These are phyloP conservation scores for Acephala macrosclerotiorum DNA, from an alignment of 2,329 filamentous ascomycete species.

Conservation along the genomic window DNA sequence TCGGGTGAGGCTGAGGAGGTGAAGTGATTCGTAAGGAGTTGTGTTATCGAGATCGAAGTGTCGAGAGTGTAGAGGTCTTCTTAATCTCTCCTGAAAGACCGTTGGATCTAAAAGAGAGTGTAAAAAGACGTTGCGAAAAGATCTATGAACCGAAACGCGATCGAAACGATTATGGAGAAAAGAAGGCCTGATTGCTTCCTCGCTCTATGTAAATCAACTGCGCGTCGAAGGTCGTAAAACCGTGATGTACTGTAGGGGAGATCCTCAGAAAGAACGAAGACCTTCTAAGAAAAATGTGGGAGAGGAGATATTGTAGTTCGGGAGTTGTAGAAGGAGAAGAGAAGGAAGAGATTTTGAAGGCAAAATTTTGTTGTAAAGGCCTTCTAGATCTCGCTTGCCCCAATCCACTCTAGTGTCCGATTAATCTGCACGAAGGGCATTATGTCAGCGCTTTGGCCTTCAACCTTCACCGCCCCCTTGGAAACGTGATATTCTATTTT, in stretches of 20 bases:
- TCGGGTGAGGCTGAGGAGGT: conserved; percentile 28
- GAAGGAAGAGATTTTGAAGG: conserved; percentile 37
- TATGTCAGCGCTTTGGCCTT: neutral
- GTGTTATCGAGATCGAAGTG: neutral
- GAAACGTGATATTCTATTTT: neutral
- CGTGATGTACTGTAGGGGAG: conserved; percentile 12
- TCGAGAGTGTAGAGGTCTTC: conserved; percentile 13
- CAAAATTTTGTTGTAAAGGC: conserved; percentile 36
- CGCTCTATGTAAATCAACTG: conserved; percentile 22
- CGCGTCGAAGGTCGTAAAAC: conserved; percentile 9
- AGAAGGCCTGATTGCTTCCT: conserved; percentile 34
- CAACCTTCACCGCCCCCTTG: neutral
- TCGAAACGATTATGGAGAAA: conserved; percentile 40
- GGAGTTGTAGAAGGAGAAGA: conserved; percentile 24
- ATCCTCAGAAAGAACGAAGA: conserved; percentile 50
- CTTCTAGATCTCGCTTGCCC: conserved; percentile 8
- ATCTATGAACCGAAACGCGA: conserved; percentile 42
- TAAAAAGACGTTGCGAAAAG: conserved; percentile 33
- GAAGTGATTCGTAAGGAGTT: conserved; percentile 9
- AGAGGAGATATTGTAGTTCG: conserved; percentile 26
- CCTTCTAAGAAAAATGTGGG: conserved; percentile 54
- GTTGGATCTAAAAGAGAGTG: conserved; percentile 38
- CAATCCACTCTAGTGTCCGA: neutral
- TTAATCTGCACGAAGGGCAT: neutral
- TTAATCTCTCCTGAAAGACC: conserved; percentile 37